Evolutionary conservation across 2,329 filamentous ascomycete species (phyloP).

Genomic region (Cadophora sp.): DNA sequence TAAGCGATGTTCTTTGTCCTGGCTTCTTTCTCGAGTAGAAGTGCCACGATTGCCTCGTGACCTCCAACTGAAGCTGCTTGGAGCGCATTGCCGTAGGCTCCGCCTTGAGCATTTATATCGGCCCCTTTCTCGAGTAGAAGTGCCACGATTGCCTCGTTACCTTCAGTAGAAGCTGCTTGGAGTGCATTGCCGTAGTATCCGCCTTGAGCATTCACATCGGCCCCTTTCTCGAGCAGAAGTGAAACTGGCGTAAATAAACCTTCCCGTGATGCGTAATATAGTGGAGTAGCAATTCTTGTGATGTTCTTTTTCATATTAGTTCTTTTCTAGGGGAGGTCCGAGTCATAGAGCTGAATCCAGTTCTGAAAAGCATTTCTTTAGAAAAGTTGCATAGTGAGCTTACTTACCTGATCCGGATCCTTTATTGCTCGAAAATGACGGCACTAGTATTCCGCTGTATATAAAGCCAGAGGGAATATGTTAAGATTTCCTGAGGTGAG

Average conservation of each 20-base stretch:
- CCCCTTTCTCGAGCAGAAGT: slow-evolving; percentile 4
- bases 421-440: slow-evolving; percentile 15
- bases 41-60: no score
- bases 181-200: no score
- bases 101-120: no score
- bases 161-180: no score
- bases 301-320: not conserved
- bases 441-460: slow-evolving; percentile 12
- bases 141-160: no score
- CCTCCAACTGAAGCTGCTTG: no score
- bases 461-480: slow-evolving; percentile 2
- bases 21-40: no score
- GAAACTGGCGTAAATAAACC: slow-evolving; percentile 12
- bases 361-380: slow-evolving; percentile 5
- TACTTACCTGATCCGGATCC: not conserved
- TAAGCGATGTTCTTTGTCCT: no score
- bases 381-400: slow-evolving; percentile 10
- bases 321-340: not conserved
- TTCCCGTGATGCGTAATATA: slow-evolving; percentile 8
- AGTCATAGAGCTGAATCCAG: slow-evolving; percentile 11
- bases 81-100: no score
- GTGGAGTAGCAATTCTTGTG: not conserved
- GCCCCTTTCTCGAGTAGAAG: no score
- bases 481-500: slow-evolving; percentile 6
- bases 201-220: slow-evolving; percentile 10